Evolutionary conservation across 73 alveolate genomes (phyloP).

Genomic region (Paramecium bursaria): DNA sequence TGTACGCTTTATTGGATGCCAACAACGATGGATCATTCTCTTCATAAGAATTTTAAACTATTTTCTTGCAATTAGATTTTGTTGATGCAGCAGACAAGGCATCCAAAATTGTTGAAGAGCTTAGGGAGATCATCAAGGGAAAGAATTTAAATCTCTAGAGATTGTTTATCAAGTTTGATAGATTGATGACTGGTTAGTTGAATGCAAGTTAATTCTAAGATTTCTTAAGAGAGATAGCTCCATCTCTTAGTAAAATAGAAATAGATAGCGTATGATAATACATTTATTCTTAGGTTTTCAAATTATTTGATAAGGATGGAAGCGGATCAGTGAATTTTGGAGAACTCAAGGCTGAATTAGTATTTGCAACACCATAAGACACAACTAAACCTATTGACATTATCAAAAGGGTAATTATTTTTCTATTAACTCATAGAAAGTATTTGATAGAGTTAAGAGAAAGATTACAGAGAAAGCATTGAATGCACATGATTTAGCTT

Average conservation of each 20-base stretch:
- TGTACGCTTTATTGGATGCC: neutral
- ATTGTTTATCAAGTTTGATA: neutral
- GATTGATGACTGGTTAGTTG: neutral
- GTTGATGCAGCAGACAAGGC: conserved; percentile 35
- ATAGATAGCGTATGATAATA: neutral
- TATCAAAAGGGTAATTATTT: no score
- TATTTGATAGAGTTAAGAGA: no score
- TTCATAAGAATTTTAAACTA: conserved; percentile 4
- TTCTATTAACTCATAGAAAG: no score
- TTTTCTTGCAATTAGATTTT: conserved; percentile 23
- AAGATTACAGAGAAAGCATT: no score
- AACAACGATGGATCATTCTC: neutral
- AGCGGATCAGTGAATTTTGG: neutral
- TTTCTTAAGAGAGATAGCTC: conserved; percentile 15
- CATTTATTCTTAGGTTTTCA: neutral
- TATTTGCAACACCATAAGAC: no score
- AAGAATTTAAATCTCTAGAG: neutral
- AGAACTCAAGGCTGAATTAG: conserved; percentile 1
- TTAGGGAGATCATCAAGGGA: conserved; percentile 24
- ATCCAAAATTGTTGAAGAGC: neutral
- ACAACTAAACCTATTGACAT: no score
- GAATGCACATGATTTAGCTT: no score
- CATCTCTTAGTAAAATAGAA: no score
- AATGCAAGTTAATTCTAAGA: neutral
- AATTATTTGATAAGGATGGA: conserved; percentile 6